These are phyloP conservation scores for Crithidia bombi DNA, from an alignment of 208 protist genomes.

Conservation along the genomic window DNA sequence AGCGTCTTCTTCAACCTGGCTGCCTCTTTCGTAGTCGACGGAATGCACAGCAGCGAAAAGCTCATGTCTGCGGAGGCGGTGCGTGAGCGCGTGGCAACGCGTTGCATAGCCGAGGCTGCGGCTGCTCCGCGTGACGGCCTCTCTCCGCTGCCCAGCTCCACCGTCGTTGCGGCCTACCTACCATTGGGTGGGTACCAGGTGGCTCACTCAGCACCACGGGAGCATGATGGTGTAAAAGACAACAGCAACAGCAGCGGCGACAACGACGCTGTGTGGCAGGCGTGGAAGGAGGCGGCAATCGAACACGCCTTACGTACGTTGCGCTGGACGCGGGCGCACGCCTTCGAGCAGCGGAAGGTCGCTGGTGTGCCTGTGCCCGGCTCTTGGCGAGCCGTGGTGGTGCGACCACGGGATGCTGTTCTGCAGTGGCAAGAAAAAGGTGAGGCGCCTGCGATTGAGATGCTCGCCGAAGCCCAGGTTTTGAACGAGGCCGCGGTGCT, in stretches of 20 bases:
- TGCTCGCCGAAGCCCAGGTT: neutral
- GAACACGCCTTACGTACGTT: slow-evolving; percentile 31
- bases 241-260: neutral
- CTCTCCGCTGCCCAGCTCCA: slow-evolving; percentile 11
- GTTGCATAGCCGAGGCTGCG: neutral
- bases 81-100: neutral
- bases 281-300: slow-evolving; percentile 27
- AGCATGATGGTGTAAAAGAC: too few species aligned
- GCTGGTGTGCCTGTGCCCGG: slow-evolving; percentile 72
- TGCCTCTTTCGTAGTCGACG: slow-evolving; percentile 43
- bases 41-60: too few species aligned
- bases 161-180: slow-evolving; percentile 15
- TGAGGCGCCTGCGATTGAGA: neutral
- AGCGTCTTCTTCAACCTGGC: slow-evolving; percentile 81
- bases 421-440: slow-evolving; percentile 7
- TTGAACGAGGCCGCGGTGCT: neutral
- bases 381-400: slow-evolving; percentile 56
- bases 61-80: too few species aligned
- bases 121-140: neutral
- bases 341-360: slow-evolving; percentile 55
- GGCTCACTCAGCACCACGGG: neutral
- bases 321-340: slow-evolving; percentile 33
- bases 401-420: slow-evolving; percentile 18
- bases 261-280: slow-evolving; percentile 11
- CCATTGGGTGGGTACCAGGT: slow-evolving; percentile 37